These are phyloP conservation scores for Alternaria conjuncta DNA, from an alignment of 2,329 filamentous ascomycete genomes.

Conservation along the genomic window DNA sequence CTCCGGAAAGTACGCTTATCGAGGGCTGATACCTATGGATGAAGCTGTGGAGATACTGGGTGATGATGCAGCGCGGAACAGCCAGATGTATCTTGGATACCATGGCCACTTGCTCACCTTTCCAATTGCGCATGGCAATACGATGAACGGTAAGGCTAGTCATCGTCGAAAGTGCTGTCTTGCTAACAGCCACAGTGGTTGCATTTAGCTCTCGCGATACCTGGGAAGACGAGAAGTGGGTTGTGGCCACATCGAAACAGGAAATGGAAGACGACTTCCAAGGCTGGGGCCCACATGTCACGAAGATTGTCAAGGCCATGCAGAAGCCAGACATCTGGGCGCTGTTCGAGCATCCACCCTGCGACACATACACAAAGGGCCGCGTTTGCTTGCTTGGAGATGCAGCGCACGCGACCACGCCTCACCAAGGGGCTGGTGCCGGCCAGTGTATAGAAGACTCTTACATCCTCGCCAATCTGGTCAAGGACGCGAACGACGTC, in stretches of 20 bases:
- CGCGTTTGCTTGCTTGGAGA: slow-evolving; percentile 61
- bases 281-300: slow-evolving; percentile 38
- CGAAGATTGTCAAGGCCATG: slow-evolving; percentile 48
- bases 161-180: no score
- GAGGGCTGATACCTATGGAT: slow-evolving; percentile 67
- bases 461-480: slow-evolving; percentile 37
- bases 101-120: slow-evolving; percentile 68
- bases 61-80: slow-evolving; percentile 57
- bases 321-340: slow-evolving; percentile 63
- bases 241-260: slow-evolving; percentile 41
- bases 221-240: slow-evolving; percentile 45
- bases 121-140: slow-evolving; percentile 63
- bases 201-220: slow-evolving; percentile 42
- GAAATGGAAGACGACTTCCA: slow-evolving; percentile 41
- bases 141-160: slow-evolving; percentile 59
- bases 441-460: slow-evolving; percentile 64
- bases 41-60: slow-evolving; percentile 59
- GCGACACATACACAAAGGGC: slow-evolving; percentile 53
- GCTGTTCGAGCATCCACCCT: slow-evolving; percentile 61
- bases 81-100: slow-evolving; percentile 65
- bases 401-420: slow-evolving; percentile 63
- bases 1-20: slow-evolving; percentile 67
- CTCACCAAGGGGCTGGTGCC: slow-evolving; percentile 63
- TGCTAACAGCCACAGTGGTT: slow-evolving; percentile 36
- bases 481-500: slow-evolving; percentile 35